Conservation (phyloP, 2,329 filamentous ascomycete genomes). For the Fusarium austroafricanum region DNA sequence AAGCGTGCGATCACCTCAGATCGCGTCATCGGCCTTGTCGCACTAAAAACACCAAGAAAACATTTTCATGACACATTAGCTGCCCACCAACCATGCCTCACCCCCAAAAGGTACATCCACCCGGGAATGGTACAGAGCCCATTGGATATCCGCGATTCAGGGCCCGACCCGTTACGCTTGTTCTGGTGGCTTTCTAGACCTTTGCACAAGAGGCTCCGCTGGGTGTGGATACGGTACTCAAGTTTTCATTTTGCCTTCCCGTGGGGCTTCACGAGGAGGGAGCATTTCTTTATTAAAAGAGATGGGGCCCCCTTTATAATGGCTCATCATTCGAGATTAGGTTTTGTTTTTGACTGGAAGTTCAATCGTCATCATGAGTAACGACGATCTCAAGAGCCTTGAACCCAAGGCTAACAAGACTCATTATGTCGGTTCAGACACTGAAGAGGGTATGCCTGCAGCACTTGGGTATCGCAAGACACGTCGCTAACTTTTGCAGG, state of each 20-base stretch:
- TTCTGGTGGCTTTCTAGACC: conserved; percentile 45
- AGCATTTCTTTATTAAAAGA: conserved; percentile 31
- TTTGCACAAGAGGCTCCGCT: conserved; percentile 20
- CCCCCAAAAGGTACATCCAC: neutral
- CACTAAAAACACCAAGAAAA: conserved; percentile 20
- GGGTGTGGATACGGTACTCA: conserved; percentile 12
- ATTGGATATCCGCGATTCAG: conserved; percentile 38
- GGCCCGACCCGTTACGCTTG: conserved; percentile 24
- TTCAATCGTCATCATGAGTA: conserved; percentile 36
- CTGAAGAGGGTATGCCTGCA: conserved; percentile 37
- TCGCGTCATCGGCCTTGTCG: conserved; percentile 48
- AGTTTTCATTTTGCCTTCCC: conserved; percentile 32
- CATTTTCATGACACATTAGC: conserved; percentile 42
- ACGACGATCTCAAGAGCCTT: conserved; percentile 32
- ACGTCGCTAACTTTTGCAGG: conserved; percentile 32
- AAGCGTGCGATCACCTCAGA: conserved; percentile 45
- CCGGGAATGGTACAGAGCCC: neutral
- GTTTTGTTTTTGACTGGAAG: neutral
- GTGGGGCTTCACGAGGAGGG: neutral
- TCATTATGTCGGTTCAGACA: conserved; percentile 38
- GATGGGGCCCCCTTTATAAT: neutral
- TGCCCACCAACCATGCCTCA: conserved; percentile 13
- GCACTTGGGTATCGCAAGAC: too few relatives aligned
- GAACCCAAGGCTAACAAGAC: conserved; percentile 29
- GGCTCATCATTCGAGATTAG: conserved; percentile 12